A percentile compares a stretch with the other conserved stretches of the same genome.
Conservation (phyloP, 2,329 filamentous ascomycete species). For the Fonsecaea nubica region DNA sequence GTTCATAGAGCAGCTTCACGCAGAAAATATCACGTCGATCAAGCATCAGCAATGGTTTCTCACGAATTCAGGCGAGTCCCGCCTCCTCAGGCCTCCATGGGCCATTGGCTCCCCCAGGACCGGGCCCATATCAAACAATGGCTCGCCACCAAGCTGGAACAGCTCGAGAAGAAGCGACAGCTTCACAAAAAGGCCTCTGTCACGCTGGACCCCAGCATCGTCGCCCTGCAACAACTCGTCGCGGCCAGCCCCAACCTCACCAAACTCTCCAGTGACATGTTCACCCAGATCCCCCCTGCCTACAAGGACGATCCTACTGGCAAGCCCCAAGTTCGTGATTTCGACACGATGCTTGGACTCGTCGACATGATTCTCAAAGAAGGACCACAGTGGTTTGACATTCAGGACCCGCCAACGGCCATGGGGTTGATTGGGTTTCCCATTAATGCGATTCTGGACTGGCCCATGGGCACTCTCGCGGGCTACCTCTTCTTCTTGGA, state of each 20-base stretch:
- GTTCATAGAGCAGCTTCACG: not conserved
- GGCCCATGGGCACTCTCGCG: slow-evolving; percentile 63
- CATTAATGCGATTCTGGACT: slow-evolving; percentile 64
- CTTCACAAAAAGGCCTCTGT: not conserved
- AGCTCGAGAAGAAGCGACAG: not conserved
- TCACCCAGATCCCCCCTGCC: slow-evolving; percentile 47
- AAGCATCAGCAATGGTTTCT: not conserved
- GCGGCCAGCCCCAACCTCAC: slow-evolving; percentile 65
- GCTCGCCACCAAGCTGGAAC: slow-evolving; percentile 1
- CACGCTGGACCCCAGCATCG: slow-evolving; percentile 59
- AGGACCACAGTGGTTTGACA: slow-evolving; percentile 52
- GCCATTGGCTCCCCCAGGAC: not conserved
- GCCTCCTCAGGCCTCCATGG: not conserved
- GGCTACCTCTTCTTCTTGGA: slow-evolving; percentile 63
- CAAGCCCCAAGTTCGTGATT: slow-evolving; percentile 68
- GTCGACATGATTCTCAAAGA: slow-evolving; percentile 62
- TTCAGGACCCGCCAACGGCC: slow-evolving; percentile 37
- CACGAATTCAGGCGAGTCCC: not conserved
- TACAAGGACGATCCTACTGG: slow-evolving; percentile 64
- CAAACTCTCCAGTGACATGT: slow-evolving; percentile 12
- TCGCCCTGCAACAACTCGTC: slow-evolving; percentile 74
- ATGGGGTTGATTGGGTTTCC: slow-evolving; percentile 60
- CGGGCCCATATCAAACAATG: slow-evolving; percentile 3
- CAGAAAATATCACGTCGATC: not conserved
- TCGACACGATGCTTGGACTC: slow-evolving; percentile 69